phyloP scores from a whole-genome alignment of 2,329 filamentous ascomycete species.

The Coniochaeta prunicola region DNA sequence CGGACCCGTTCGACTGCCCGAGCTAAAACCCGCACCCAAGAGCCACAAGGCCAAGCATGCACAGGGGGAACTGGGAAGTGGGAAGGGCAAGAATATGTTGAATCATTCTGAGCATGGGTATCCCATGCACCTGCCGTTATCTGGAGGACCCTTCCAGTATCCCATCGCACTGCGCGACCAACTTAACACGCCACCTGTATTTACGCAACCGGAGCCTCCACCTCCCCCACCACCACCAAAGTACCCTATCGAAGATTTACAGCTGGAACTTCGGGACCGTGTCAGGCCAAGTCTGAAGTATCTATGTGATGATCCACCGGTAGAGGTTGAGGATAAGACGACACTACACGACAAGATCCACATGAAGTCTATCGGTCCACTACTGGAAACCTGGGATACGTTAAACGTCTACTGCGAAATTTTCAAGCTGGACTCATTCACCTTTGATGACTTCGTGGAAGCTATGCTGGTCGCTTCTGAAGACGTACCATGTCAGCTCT shows the following conservation, averaged over 20 bases:
- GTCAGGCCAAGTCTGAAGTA: conserved; percentile 73
- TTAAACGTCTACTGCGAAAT: conserved; percentile 97
- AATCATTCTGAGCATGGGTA: conserved; percentile 28
- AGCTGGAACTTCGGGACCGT: conserved; percentile 61
- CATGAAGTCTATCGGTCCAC: conserved; percentile 76
- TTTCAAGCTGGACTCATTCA: conserved; percentile 91
- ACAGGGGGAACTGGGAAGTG: conserved; percentile 24
- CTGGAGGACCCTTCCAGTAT: conserved; percentile 40
- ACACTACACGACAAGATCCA: conserved; percentile 53
- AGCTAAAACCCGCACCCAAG: conserved; percentile 68
- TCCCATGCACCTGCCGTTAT: conserved; percentile 29
- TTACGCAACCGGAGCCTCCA: conserved; percentile 12
- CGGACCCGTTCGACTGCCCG: conserved; percentile 55
- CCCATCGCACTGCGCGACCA: conserved; percentile 34
- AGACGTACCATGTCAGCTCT: conserved; percentile 71
- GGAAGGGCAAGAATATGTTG: conserved; percentile 28
- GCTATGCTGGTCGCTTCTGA: conserved; percentile 72
- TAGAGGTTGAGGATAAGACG: conserved; percentile 37
- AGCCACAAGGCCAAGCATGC: conserved; percentile 49
- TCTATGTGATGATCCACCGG: conserved; percentile 58
- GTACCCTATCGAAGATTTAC: conserved; percentile 92
- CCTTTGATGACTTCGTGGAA: conserved; percentile 92
- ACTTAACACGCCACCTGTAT: conserved; percentile 27
- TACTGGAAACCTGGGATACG: conserved; percentile 93
- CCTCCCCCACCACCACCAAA: conserved; percentile 59